Conservation (phyloP, 2,329 filamentous ascomycete species). For the Fusarium sulawesiense region DNA sequence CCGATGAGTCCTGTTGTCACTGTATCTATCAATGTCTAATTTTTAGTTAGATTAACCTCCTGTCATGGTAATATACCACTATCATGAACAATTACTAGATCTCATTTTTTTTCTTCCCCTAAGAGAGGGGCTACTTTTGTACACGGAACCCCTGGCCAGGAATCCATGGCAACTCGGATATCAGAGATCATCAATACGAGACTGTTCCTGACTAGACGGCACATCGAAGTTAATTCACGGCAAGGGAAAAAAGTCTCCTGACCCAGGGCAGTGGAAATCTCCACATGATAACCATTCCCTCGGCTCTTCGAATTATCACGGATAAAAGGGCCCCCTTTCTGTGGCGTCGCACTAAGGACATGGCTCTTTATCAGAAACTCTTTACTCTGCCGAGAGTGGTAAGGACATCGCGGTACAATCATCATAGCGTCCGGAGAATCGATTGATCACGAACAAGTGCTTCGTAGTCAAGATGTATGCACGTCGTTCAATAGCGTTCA, state of each 20-base stretch:
- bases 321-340: background rate
- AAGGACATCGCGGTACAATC: background rate
- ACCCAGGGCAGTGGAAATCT: slow-evolving; percentile 7
- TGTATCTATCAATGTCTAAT: background rate
- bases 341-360: slow-evolving; percentile 22
- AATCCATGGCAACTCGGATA: slow-evolving; percentile 23
- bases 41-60: background rate
- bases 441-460: background rate
- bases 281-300: background rate
- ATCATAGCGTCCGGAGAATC: background rate
- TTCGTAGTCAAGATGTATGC: background rate
- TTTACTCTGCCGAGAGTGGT: slow-evolving; percentile 5
- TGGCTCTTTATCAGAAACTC: background rate
- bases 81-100: background rate
- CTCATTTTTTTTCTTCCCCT: background rate
- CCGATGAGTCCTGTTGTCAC: background rate
- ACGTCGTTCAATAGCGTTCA: background rate
- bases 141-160: slow-evolving; percentile 11
- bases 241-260: slow-evolving; percentile 2
- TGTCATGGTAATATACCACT: background rate
- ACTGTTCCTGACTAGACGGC: slow-evolving; percentile 23
- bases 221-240: slow-evolving; percentile 7
- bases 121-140: background rate
- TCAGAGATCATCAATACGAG: slow-evolving; percentile 30
- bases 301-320: background rate